These are phyloP conservation scores for Amylocystis lapponica DNA, from an alignment of 768 basidiomycete genomes.

Conservation along the genomic window DNA sequence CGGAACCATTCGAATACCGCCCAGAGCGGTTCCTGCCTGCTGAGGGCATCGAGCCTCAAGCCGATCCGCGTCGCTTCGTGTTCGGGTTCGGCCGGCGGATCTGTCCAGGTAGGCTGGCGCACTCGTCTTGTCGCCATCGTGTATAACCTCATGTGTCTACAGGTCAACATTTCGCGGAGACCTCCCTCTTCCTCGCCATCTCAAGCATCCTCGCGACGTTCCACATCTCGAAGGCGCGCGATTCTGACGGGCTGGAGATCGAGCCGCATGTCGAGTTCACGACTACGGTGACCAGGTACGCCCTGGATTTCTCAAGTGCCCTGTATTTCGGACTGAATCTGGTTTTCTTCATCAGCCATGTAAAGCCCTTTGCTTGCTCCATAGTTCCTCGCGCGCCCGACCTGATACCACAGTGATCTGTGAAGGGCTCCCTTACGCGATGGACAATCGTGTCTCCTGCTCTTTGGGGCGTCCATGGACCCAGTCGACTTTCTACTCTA, in stretches of 20 bases:
- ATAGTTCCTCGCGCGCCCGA: too few relatives aligned
- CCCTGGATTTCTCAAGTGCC: too few relatives aligned
- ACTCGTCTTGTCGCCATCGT: not conserved
- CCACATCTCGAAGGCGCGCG: slow-evolving; percentile 9
- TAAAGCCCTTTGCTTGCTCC: too few relatives aligned
- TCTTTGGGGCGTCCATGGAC: too few relatives aligned
- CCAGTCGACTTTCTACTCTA: too few relatives aligned
- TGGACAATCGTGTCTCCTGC: too few relatives aligned
- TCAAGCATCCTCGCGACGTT: slow-evolving; percentile 13
- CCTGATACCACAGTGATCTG: too few relatives aligned
- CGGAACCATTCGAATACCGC: slow-evolving; percentile 5
- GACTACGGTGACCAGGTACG: slow-evolving; percentile 16
- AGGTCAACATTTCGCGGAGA: slow-evolving; percentile 15
- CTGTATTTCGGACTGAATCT: too few relatives aligned
- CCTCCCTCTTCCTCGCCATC: slow-evolving; percentile 12
- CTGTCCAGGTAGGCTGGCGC: slow-evolving; percentile 29
- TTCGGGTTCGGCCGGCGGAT: slow-evolving; percentile 15
- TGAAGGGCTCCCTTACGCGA: too few relatives aligned
- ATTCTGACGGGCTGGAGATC: slow-evolving; percentile 18
- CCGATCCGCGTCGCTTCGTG: slow-evolving; percentile 6
- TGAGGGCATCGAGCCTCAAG: too few relatives aligned
- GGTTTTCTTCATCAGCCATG: too few relatives aligned
- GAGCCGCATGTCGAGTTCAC: slow-evolving; percentile 19
- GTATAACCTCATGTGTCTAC: not conserved
- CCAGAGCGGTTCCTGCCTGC: slow-evolving; percentile 12